phyloP scores from a whole-genome alignment of 2,329 filamentous ascomycete genomes.

The Drechslerella coelobrocha region DNA sequence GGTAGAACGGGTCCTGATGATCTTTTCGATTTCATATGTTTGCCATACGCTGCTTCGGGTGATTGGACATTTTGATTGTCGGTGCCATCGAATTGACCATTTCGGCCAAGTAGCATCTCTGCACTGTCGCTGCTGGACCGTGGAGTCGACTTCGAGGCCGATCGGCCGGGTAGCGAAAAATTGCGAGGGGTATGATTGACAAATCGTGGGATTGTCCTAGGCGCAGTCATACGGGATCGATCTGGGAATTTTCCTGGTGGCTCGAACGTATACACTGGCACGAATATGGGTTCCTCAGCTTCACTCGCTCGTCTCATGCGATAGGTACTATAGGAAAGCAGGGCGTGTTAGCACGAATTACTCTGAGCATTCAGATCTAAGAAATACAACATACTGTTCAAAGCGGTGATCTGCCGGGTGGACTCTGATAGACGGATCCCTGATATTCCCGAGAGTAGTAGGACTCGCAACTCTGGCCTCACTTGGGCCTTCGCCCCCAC shows the following conservation, averaged over 20 bases:
- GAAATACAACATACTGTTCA: slow-evolving; percentile 24
- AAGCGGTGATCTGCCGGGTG: slow-evolving; percentile 45
- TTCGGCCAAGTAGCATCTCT: slow-evolving; percentile 30
- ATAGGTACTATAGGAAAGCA: slow-evolving; percentile 19
- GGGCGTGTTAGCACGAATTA: not conserved
- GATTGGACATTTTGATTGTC: not conserved
- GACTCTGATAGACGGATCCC: slow-evolving; percentile 15
- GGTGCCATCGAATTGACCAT: slow-evolving; percentile 1
- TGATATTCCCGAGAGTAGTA: slow-evolving; percentile 13
- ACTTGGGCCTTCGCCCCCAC: not conserved
- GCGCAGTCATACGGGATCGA: slow-evolving; percentile 34
- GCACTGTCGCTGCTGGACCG: slow-evolving; percentile 42
- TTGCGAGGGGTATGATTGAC: slow-evolving; percentile 37
- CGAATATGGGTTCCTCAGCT: slow-evolving; percentile 32
- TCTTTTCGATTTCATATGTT: not conserved
- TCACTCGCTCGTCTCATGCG: slow-evolving; percentile 32
- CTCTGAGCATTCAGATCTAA: not conserved
- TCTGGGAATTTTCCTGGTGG: slow-evolving; percentile 45
- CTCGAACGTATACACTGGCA: slow-evolving; percentile 40
- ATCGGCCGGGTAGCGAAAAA: slow-evolving; percentile 27
- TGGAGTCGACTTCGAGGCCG: slow-evolving; percentile 1
- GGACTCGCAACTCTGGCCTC: not conserved
- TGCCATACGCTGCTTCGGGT: slow-evolving; percentile 5
- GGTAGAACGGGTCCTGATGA: not conserved
- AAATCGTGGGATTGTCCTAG: slow-evolving; percentile 21